Percentiles rank a stretch among this genome's conserved stretches.
These are phyloP conservation scores for Pseudozyma sp. DNA, from an alignment of 1,284 basidiomycete species.

Conservation along the genomic window DNA sequence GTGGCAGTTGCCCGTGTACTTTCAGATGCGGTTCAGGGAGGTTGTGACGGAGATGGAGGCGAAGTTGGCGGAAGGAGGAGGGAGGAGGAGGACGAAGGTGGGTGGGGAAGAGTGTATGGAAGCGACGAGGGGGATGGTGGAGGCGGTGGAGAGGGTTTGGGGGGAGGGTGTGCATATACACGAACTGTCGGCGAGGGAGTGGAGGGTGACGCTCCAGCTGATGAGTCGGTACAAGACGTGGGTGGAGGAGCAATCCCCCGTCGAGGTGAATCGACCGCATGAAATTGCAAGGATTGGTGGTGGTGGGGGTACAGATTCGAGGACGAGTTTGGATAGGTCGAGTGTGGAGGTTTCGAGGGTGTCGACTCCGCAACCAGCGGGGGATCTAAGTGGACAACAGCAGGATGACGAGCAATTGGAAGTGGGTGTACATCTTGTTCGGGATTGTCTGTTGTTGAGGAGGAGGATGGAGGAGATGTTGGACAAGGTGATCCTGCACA, in stretches of 20 bases:
- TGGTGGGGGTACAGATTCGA: conserved; percentile 4
- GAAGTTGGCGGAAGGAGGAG: conserved; percentile 7
- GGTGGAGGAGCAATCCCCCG: conserved; percentile 38
- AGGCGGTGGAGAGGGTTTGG: conserved; percentile 56
- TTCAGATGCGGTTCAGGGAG: conserved; percentile 97
- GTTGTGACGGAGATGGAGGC: conserved; percentile 73
- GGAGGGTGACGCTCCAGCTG: conserved; percentile 63
- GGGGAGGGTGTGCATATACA: conserved; percentile 45
- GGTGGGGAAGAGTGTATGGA: conserved; percentile 5
- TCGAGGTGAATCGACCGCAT: conserved; percentile 14
- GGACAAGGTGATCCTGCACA: conserved; percentile 4
- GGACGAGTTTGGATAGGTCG: not conserved
- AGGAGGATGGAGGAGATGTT: conserved; percentile 2
- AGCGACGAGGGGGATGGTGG: conserved; percentile 35
- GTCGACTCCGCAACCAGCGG: conserved; percentile 27
- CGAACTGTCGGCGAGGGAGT: conserved; percentile 56
- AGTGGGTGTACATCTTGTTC: conserved; percentile 1
- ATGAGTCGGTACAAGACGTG: conserved; percentile 62
- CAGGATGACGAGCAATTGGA: conserved; percentile 26
- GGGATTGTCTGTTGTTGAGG: conserved; percentile 14
- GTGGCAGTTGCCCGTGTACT: conserved; percentile 97
- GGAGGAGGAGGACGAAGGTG: not conserved
- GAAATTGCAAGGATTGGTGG: not conserved
- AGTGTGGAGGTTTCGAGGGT: conserved; percentile 25
- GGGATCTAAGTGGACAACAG: conserved; percentile 17